phyloP scores from a whole-genome alignment of 805 yeast genomes.

The Zygosaccharomyces gambellarensis region DNA sequence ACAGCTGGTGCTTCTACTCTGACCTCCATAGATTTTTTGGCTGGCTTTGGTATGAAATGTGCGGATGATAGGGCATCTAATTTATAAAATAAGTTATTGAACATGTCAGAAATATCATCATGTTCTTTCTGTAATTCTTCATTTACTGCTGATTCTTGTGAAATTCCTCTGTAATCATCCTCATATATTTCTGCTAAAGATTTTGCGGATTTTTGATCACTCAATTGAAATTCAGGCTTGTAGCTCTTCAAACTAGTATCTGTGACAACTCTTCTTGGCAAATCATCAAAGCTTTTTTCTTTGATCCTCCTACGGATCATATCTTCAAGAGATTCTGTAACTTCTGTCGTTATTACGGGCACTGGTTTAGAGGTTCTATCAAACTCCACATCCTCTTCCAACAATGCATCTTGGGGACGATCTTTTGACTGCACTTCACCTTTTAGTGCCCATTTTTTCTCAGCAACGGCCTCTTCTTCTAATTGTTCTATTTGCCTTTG shows the following conservation, averaged over 20 bases:
- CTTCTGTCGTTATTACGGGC: slow-evolving; percentile 86
- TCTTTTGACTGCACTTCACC: slow-evolving; percentile 85
- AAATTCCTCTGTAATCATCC: slow-evolving; percentile 64
- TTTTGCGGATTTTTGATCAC: slow-evolving; percentile 78
- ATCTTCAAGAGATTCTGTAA: slow-evolving; percentile 83
- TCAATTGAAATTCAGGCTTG: slow-evolving; percentile 55
- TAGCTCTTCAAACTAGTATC: slow-evolving; percentile 56
- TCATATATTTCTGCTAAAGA: slow-evolving; percentile 91
- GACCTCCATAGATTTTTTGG: slow-evolving; percentile 71
- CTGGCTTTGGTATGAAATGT: slow-evolving; percentile 88
- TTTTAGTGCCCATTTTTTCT: slow-evolving; percentile 88
- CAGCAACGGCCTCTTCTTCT: slow-evolving; percentile 84
- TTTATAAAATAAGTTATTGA: slow-evolving; percentile 56
- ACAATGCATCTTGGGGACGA: slow-evolving; percentile 78
- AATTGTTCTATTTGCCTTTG: slow-evolving; percentile 71
- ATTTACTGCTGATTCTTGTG: slow-evolving; percentile 44
- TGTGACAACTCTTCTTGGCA: slow-evolving; percentile 65
- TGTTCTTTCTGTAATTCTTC: slow-evolving; percentile 72
- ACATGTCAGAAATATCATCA: slow-evolving; percentile 67
- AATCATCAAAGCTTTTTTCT: slow-evolving; percentile 74
- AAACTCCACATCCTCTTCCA: slow-evolving; percentile 79
- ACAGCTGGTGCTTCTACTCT: slow-evolving; percentile 80
- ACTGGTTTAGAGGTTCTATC: slow-evolving; percentile 94
- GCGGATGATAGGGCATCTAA: slow-evolving; percentile 92
- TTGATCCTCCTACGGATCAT: slow-evolving; percentile 78